Conservation (phyloP, 169 alveolate genomes). For the Plasmodium fragile region DNA sequence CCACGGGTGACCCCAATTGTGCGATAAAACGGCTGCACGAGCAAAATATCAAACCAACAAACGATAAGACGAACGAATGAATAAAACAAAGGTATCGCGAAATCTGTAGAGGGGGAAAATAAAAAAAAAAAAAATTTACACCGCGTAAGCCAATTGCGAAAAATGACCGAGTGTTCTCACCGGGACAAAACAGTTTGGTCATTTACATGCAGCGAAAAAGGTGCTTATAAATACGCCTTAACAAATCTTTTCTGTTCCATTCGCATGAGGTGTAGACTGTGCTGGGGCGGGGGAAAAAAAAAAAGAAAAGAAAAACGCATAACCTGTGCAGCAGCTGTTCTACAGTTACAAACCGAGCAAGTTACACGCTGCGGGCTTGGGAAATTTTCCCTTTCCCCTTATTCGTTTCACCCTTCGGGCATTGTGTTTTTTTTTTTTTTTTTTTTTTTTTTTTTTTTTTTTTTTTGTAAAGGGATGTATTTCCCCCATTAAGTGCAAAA, state of each 20-base stretch:
- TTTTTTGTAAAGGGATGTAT: neutral
- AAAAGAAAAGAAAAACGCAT: neutral
- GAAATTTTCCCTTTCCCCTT: neutral
- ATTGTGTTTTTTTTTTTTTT: neutral
- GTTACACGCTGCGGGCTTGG: neutral
- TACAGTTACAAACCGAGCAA: conserved; percentile 2
- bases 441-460: neutral
- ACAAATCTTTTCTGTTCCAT: neutral
- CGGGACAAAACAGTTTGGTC: neutral
- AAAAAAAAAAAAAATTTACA: neutral
- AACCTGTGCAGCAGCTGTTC: conserved; percentile 1
- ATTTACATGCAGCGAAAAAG: neutral
- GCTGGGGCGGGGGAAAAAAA: neutral
- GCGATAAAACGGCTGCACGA: neutral
- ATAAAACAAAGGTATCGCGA: conserved; percentile 3
- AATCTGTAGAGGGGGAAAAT: neutral
- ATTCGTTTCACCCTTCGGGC: neutral
- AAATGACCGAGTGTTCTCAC: neutral
- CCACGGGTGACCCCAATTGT: neutral
- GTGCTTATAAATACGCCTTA: neutral
- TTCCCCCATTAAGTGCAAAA: neutral
- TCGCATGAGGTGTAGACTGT: neutral
- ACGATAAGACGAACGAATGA: neutral
- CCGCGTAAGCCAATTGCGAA: neutral
- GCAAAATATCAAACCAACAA: neutral